Base-by-base conservation (phyloP, 257 asterid species). In the Gentiana dahurica region DNA sequence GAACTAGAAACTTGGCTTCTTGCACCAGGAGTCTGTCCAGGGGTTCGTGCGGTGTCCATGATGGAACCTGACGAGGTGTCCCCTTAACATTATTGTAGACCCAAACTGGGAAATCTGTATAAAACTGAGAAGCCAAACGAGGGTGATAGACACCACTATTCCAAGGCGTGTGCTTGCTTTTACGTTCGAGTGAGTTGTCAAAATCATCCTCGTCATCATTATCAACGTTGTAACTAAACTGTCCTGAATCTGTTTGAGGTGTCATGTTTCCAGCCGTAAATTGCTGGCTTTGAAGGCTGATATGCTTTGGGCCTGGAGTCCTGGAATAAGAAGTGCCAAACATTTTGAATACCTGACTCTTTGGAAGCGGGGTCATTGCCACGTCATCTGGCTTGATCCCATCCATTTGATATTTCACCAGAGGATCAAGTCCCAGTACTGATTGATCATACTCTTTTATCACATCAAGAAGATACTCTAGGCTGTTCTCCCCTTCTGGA, bases 391-490 rank as follows among this genome's bases (percentile, higher is more conserved):
- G 96, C 60, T 81, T 73, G 66, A 65, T 77, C 2, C 90, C 96
- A 38, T 87, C 86, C 0, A 82, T 78, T 62, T 82, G 94, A 48
- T 82, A 88, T 33, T 79, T 62, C 4, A 85, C 78, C 34, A 85
- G 79, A 0, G 95, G 96, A 66, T 88, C 91, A 15, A 88, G 85
- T 4, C 95, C 95, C 1, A 82, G 55, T 0, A 81, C 82, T 6
- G 95, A 85, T 68, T 77, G 94, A 8, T 85, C 94, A 36, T 88
- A 88, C 72, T 85, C 96, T 68, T 81, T 88, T 77, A 88, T 88
- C 60, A 88, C 95, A 44, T 88, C 96, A 1, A 88, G 71, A 48
- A 88, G 90, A 62, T 88, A 82, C 51, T 88, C 93, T 7, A 88
- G 9, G 73, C 74, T 71, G 76, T 82, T 88, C 71, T 82, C 96